phyloP scores from a whole-genome alignment of 805 yeast species.

The Wickerhamiella sergipiensis region DNA sequence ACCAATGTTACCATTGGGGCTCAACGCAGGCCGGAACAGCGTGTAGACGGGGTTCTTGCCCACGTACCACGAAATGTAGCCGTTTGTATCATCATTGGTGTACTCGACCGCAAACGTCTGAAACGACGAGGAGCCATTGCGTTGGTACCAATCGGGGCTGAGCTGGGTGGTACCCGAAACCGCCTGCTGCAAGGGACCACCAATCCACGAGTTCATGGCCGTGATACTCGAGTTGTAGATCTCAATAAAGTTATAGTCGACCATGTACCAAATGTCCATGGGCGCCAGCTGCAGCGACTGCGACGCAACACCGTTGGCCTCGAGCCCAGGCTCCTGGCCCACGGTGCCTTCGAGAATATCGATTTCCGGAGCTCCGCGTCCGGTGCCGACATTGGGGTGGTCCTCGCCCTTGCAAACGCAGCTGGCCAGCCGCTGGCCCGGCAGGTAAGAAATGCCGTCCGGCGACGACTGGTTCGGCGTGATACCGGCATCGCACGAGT shows the following conservation, averaged over 20 bases:
- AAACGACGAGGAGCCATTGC: constrained; percentile 29
- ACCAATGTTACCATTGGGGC: constrained; percentile 83
- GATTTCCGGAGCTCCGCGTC: constrained; percentile 94
- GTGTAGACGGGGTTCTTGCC: constrained; percentile 72
- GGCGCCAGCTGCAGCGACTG: constrained; percentile 93
- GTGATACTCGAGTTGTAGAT: constrained; percentile 57
- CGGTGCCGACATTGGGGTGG: constrained; percentile 78
- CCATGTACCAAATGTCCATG: constrained; percentile 84
- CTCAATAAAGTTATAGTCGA: constrained; percentile 71
- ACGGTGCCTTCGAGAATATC: constrained; percentile 82
- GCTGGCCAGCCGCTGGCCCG: constrained; percentile 64
- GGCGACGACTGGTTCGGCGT: constrained; percentile 84
- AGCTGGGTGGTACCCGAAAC: constrained; percentile 70
- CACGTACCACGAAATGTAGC: constrained; percentile 77
- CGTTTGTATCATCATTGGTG: constrained; percentile 50
- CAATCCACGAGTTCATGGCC: constrained; percentile 73
- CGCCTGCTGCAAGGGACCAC: constrained; percentile 92
- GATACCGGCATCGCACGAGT: constrained; percentile 83
- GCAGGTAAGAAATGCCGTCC: constrained; percentile 77
- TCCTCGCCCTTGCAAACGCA: constrained; percentile 76
- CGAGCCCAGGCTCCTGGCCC: constrained; percentile 20
- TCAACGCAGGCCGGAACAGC: constrained; percentile 56
- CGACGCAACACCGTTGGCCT: constrained; percentile 56
- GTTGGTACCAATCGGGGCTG: constrained; percentile 72
- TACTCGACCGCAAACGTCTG: constrained; percentile 74